Evolutionary conservation across 164 flowering plant species (phyloP), one percentile per base, ranked within the genome.

Genomic region (Houttuynia cordata): DNA sequence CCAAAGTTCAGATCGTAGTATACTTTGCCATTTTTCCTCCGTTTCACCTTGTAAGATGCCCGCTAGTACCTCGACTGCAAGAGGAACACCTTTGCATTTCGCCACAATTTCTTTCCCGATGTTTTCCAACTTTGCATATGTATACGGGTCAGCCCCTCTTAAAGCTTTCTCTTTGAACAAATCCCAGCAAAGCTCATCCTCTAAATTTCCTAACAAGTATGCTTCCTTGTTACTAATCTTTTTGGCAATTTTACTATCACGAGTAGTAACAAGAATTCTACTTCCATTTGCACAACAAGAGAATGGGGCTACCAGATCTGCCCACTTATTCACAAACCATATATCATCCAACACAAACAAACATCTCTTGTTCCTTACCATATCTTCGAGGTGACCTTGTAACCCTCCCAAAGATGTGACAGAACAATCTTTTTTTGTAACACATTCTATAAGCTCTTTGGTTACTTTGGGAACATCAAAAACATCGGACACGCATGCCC

Each of bases 71-170:
- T 34, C 63, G 10, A 60, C 58, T 5, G 62, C 58, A 34, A 68
- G 55, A 42, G 75, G 70, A 9, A 63, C 47, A 0, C 68, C 67
- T 18, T 52, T 23, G 17, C 68, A 73, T 56, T 55, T 70, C n/a
- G 20, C 53, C 20, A 64, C 63, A 15, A 73, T 70, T 25, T 73
- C 62, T 42, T 62, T 55, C 6, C 73, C 73, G 6, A 73, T 50
- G 1, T 23, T 22, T 14, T 56, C 23, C 13, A 69, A 6, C 1
- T 66, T 22, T 13, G 54, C 51, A 51, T 53, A 7, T 12, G 22
- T n/a, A 24, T 22, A 12, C 3, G 19, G 54, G 2, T 22, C 41
- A 14, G 40, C 59, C 37, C 59, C 12, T 10, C 23, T 34, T 61
- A 60, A 56, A 4, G 61, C 68, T 10, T 10, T 3, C 45, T 61